Evolutionary conservation across 2,329 filamentous ascomycete species (phyloP).

Genomic region (Alternaria postmessia): DNA sequence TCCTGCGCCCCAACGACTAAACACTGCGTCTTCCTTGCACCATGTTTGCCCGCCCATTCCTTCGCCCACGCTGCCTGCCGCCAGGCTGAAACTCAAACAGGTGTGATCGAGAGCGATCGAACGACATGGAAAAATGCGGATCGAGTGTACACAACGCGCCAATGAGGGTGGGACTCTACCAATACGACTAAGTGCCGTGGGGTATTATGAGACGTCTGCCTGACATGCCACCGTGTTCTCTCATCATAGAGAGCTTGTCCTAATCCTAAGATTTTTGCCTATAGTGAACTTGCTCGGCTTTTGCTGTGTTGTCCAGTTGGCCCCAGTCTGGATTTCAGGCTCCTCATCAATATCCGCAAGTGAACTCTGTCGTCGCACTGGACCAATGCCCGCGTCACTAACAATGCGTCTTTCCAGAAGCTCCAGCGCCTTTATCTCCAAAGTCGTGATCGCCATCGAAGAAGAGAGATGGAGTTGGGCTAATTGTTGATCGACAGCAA

Average conservation of each 20-base stretch:
- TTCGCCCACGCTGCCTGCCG: not conserved
- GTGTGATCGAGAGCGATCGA: slow-evolving; percentile 5
- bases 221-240: slow-evolving; percentile 9
- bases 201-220: slow-evolving; percentile 4
- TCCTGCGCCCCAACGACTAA: not conserved
- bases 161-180: slow-evolving; percentile 6
- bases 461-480: slow-evolving; percentile 33
- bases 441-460: slow-evolving; percentile 6
- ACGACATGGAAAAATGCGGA: slow-evolving; percentile 6
- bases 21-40: not conserved
- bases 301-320: slow-evolving; percentile 11
- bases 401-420: slow-evolving; percentile 21
- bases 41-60: not conserved
- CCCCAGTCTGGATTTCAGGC: slow-evolving; percentile 13
- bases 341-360: slow-evolving; percentile 7
- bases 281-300: slow-evolving; percentile 1
- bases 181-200: slow-evolving; percentile 1
- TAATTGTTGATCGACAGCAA: slow-evolving; percentile 7
- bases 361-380: not conserved
- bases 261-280: slow-evolving; percentile 10
- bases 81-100: not conserved
- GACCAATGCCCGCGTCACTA: slow-evolving; percentile 23
- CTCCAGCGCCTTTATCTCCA: slow-evolving; percentile 18
- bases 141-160: slow-evolving; percentile 1
- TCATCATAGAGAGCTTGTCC: slow-evolving; percentile 31